phyloP scores from a whole-genome alignment of 768 basidiomycete genomes.

The Calocera viscosa region DNA sequence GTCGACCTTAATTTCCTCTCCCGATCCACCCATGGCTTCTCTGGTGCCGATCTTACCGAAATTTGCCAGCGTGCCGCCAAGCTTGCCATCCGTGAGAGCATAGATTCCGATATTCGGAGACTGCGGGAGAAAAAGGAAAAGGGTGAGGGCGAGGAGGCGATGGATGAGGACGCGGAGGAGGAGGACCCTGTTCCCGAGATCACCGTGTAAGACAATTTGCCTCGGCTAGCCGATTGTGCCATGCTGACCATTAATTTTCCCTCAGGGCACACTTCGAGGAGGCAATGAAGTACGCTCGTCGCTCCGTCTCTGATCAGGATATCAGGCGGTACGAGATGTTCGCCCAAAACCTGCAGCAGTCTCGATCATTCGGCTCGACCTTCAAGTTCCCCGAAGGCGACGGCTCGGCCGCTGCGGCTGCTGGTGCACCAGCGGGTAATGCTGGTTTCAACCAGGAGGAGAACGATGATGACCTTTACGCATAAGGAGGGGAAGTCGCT shows the following conservation, averaged over 20 bases:
- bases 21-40: conserved; percentile 92
- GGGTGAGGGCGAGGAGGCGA: conserved; percentile 54
- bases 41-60: conserved; percentile 99
- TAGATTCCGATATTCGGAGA: conserved; percentile 76
- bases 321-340: conserved; percentile 99
- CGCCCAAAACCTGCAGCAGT: conserved; percentile 84
- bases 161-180: conserved; percentile 45
- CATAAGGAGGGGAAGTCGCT: conserved; percentile 32
- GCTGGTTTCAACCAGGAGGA: conserved; percentile 73
- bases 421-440: conserved; percentile 45
- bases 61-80: conserved; percentile 97
- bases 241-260: conserved; percentile 8
- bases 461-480: conserved; percentile 85
- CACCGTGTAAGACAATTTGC: conserved; percentile 40
- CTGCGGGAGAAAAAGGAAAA: conserved; percentile 68
- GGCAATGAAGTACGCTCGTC: conserved; percentile 94
- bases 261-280: conserved; percentile 91
- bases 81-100: conserved; percentile 87
- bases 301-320: conserved; percentile 92
- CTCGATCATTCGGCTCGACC: conserved; percentile 80
- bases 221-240: neutral
- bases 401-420: conserved; percentile 28
- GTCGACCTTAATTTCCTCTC: conserved; percentile 81
- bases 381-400: conserved; percentile 95
- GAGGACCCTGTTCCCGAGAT: conserved; percentile 89